Percentiles rank a stretch among this genome's conserved stretches.
These are phyloP conservation scores for Aspergillus quadrilineatus DNA, from an alignment of 2,329 filamentous ascomycete species.

Conservation along the genomic window DNA sequence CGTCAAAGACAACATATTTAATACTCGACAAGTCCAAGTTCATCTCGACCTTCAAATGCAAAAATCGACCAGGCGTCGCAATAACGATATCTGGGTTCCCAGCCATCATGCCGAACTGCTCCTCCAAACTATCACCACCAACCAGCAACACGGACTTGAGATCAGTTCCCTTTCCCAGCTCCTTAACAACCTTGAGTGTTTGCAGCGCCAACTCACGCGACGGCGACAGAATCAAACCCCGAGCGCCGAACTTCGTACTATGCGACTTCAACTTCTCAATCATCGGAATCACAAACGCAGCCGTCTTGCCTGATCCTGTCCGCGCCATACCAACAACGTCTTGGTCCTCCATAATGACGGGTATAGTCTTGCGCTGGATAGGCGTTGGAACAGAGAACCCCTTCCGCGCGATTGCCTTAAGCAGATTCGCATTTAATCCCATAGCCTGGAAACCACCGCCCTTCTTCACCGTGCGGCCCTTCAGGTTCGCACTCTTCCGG, in stretches of 20 bases:
- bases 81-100: slow-evolving; percentile 97
- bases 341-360: slow-evolving; percentile 80
- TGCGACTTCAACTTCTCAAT: slow-evolving; percentile 89
- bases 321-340: slow-evolving; percentile 99
- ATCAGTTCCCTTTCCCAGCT: slow-evolving; percentile 86
- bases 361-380: slow-evolving; percentile 96
- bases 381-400: slow-evolving; percentile 95
- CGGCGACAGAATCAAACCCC: slow-evolving; percentile 85
- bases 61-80: slow-evolving; percentile 90
- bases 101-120: slow-evolving; percentile 90
- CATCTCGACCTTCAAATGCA: slow-evolving; percentile 98
- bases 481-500: slow-evolving; percentile 76
- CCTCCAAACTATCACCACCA: slow-evolving; percentile 91
- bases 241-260: slow-evolving; percentile 78
- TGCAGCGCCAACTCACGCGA: slow-evolving; percentile 93
- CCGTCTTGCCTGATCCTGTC: slow-evolving; percentile 98
- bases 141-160: slow-evolving; percentile 86
- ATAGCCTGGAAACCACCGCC: slow-evolving; percentile 96
- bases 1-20: slow-evolving; percentile 93
- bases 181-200: slow-evolving; percentile 94
- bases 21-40: slow-evolving; percentile 84
- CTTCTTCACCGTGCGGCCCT: slow-evolving; percentile 86
- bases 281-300: slow-evolving; percentile 97
- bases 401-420: slow-evolving; percentile 90
- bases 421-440: slow-evolving; percentile 76